Evolutionary conservation across 768 basidiomycete genomes (phyloP).

Genomic region (Leccinum boreale): DNA sequence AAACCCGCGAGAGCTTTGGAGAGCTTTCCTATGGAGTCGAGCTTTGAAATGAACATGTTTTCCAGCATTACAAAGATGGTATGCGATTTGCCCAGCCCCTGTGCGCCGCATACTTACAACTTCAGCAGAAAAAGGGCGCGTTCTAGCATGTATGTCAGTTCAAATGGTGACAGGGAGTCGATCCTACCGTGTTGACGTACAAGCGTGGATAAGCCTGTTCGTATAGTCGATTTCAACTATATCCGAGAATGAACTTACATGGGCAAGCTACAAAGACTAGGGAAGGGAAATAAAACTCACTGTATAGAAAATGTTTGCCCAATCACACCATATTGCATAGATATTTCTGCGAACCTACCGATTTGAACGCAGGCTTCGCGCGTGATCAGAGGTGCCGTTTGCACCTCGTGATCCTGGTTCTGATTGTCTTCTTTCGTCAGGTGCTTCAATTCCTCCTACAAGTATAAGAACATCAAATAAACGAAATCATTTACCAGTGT

Average conservation of each 20-base stretch:
- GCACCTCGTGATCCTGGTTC: slow-evolving; percentile 26
- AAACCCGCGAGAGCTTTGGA: too few relatives aligned
- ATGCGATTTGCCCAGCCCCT: too few relatives aligned
- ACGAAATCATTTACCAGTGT: too few relatives aligned
- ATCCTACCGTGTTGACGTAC: slow-evolving; percentile 60
- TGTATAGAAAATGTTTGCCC: slow-evolving; percentile 30
- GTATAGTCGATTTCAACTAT: slow-evolving; percentile 26
- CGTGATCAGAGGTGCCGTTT: slow-evolving; percentile 47
- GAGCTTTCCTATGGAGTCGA: too few relatives aligned
- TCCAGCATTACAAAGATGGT: too few relatives aligned
- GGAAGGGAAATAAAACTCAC: slow-evolving; percentile 16
- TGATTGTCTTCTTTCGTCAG: neutral
- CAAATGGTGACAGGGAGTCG: neutral
- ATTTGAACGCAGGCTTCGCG: slow-evolving; percentile 36
- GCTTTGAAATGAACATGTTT: too few relatives aligned
- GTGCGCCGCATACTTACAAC: too few relatives aligned
- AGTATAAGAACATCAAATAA: too few relatives aligned
- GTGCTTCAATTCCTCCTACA: slow-evolving; percentile 11
- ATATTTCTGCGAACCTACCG: slow-evolving; percentile 20
- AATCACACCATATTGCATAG: slow-evolving; percentile 57
- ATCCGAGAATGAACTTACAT: neutral
- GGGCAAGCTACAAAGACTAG: neutral
- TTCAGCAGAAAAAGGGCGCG: too few relatives aligned
- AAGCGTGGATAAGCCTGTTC: slow-evolving; percentile 33
- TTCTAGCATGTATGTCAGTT: neutral